phyloP scores from a whole-genome alignment of 1,284 basidiomycete genomes.

The Leccinum subrobustum region DNA sequence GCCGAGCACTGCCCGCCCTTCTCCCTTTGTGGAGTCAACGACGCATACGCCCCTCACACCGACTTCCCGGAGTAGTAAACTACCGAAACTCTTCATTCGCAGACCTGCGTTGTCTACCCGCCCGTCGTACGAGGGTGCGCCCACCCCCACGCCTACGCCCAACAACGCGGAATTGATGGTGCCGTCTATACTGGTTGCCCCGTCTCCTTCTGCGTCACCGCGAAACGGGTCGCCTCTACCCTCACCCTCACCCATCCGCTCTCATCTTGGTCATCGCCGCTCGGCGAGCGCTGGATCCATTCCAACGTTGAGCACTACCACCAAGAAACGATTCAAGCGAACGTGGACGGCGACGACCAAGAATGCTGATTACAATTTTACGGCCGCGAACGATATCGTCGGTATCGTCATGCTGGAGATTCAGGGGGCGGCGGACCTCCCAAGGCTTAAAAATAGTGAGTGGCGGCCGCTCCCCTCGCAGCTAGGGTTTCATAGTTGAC shows the following conservation, averaged over 20 bases:
- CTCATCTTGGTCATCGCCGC: constrained; percentile 30
- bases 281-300: constrained; percentile 33
- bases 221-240: constrained; percentile 16
- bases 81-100: constrained; percentile 34
- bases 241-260: constrained; percentile 20
- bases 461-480: constrained; percentile 18
- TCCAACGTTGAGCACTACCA: constrained; percentile 20
- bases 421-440: constrained; percentile 75
- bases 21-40: constrained; percentile 15
- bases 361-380: constrained; percentile 62
- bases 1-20: constrained; percentile 28
- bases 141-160: constrained; percentile 11
- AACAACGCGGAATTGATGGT: constrained; percentile 2
- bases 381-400: constrained; percentile 73
- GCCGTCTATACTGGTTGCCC: constrained; percentile 14
- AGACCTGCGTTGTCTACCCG: constrained; percentile 27
- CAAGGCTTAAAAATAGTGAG: constrained; percentile 84
- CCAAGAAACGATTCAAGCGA: constrained; percentile 32
- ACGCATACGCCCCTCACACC: constrained; percentile 20
- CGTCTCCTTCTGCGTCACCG: constrained; percentile 2
- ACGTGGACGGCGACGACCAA: constrained; percentile 28
- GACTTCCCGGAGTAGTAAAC: constrained; percentile 25
- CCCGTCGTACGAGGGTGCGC: constrained; percentile 28
- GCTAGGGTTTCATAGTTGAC: constrained; percentile 9
- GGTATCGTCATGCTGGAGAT: constrained; percentile 91